These are phyloP conservation scores for Citrus maxima DNA, from an alignment of 345 rosid genomes.

Conservation along the genomic window DNA sequence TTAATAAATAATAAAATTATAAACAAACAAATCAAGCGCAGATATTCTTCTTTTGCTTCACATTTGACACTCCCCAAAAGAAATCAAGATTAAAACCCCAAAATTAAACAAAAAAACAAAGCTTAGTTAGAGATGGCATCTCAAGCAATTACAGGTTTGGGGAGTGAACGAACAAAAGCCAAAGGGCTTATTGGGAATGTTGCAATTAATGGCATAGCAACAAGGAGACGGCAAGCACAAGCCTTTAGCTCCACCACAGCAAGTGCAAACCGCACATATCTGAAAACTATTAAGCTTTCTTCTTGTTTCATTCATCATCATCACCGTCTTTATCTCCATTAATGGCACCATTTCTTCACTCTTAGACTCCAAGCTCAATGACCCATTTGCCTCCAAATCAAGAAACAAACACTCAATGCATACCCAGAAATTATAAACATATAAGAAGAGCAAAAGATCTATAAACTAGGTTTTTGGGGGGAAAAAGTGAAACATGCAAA, in stretches of 20 bases:
- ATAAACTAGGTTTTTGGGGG: neutral
- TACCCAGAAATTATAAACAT: constrained; percentile 18
- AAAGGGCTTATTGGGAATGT: constrained; percentile 92
- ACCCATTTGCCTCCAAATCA: constrained; percentile 50
- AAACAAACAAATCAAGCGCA: constrained; percentile 54
- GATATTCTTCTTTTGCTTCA: constrained; percentile 47
- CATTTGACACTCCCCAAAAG: constrained; percentile 36
- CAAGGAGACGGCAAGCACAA: constrained; percentile 86
- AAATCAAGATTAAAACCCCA: constrained; percentile 21
- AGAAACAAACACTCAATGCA: constrained; percentile 23
- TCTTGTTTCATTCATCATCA: constrained; percentile 75
- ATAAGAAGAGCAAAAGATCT: constrained; percentile 15
- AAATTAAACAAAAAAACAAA: constrained; percentile 18
- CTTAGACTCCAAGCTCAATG: constrained; percentile 24
- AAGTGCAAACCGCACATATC: constrained; percentile 91
- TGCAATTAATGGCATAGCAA: constrained; percentile 96
- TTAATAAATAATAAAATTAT: constrained; percentile 29
- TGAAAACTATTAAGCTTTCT: constrained; percentile 80
- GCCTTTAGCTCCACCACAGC: constrained; percentile 88
- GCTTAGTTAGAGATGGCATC: constrained; percentile 65
- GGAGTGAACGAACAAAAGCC: constrained; percentile 98
- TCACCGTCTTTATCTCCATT: constrained; percentile 49
- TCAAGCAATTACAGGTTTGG: constrained; percentile 89
- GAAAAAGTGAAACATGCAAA: neutral
- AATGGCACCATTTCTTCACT: constrained; percentile 46